Conservation (phyloP, 1,284 basidiomycete genomes). For the Filobasidium uniguttulatum region DNA sequence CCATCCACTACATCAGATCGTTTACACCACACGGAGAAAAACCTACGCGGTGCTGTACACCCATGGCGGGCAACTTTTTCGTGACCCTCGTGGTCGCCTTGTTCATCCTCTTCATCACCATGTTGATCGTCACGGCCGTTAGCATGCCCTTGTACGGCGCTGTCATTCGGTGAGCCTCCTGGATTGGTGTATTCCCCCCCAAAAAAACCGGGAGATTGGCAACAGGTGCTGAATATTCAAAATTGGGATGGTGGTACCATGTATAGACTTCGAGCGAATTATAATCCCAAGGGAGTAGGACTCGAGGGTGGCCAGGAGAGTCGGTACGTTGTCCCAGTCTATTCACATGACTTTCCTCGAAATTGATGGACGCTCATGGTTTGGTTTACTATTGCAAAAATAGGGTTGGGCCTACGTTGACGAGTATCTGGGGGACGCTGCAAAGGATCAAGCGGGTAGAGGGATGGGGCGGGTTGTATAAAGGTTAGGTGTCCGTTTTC, state of each 20-base stretch:
- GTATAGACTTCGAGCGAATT: constrained; percentile 36
- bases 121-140: constrained; percentile 27
- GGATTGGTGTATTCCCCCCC: too few relatives aligned
- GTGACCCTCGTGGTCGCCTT: constrained; percentile 29
- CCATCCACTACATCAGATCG: too few relatives aligned
- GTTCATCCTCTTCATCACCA: constrained; percentile 28
- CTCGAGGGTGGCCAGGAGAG: constrained; percentile 43
- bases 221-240: background rate
- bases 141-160: constrained; percentile 36
- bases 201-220: too few relatives aligned
- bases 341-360: constrained; percentile 26
- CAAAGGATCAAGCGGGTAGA: constrained; percentile 60
- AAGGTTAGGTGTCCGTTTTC: constrained; percentile 53
- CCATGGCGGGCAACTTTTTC: constrained; percentile 20
- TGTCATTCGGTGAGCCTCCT: constrained; percentile 21
- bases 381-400: too few relatives aligned
- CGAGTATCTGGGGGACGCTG: constrained; percentile 45
- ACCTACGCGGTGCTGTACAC: too few relatives aligned
- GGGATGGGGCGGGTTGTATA: constrained; percentile 68
- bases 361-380: too few relatives aligned
- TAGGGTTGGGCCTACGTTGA: constrained; percentile 37
- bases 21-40: too few relatives aligned
- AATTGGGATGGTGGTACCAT: too few relatives aligned
- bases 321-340: background rate
- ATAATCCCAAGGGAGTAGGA: constrained; percentile 50